phyloP scores from a whole-genome alignment of 306 rosid species.

The Cucurbita ficifolia region DNA sequence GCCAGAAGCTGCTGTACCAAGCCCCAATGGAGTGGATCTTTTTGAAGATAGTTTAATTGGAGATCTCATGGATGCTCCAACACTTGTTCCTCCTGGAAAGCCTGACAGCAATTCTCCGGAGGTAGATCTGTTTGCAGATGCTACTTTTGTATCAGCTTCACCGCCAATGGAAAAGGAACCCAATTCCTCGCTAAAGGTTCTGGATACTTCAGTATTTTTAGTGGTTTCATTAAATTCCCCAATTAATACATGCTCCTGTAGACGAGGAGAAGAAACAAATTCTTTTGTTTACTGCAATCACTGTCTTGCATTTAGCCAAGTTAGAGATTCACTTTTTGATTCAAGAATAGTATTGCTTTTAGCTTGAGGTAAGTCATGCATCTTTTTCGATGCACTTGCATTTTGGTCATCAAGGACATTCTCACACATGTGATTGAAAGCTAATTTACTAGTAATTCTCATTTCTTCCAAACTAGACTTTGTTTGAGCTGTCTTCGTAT shows the following conservation, averaged over 20 bases:
- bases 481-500: background rate
- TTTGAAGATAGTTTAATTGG: constrained; percentile 72
- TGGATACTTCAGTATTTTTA: background rate
- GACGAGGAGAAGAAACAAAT: background rate
- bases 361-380: background rate
- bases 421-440: background rate
- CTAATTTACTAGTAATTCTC: background rate
- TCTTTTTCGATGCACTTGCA: background rate
- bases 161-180: constrained; percentile 42
- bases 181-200: constrained; percentile 53
- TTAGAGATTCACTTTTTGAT: background rate
- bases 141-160: constrained; percentile 66
- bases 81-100: constrained; percentile 48
- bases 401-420: background rate
- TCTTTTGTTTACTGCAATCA: background rate
- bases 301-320: background rate
- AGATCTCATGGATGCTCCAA: constrained; percentile 80
- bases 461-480: background rate
- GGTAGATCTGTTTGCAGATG: constrained; percentile 94
- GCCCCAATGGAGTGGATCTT: constrained; percentile 63
- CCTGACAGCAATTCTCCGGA: constrained; percentile 31
- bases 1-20: constrained; percentile 58
- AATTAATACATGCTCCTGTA: background rate
- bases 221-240: background rate
- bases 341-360: background rate